Evolutionary conservation across 2,329 filamentous ascomycete genomes (phyloP), one percentile per base, ranked within the genome.

Genomic region (Emmonsiellopsis sp.): DNA sequence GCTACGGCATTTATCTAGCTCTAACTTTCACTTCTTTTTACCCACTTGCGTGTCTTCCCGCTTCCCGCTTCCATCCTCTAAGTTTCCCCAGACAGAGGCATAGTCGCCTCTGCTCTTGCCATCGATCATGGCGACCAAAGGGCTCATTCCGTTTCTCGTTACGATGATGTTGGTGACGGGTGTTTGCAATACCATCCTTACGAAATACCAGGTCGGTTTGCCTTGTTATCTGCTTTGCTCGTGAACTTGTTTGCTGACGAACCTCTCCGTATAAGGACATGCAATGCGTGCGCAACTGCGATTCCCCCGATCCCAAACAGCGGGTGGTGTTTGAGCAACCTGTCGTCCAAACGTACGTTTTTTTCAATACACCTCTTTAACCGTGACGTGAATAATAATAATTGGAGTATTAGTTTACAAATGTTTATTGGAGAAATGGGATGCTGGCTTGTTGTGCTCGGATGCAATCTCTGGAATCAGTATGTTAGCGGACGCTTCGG

Each of bases 401-500:
- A 61, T 47, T 39, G 32, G 48, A 17, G 10, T 48, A 53, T 54
- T 54, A 78, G 75, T 2, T 76, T 89, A 1, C 93, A 97, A 70
- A 98, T 98, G 93, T 98, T 98, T 69, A 80, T 96, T 57, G 93
- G 93, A 53, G 93, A 98, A 70, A 87, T 88, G 79, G 92, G 90
- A 58, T 95, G 90, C 75, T 98, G 92, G 91, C 79, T 97, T 11
- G 88, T 98, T 51, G 80, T 97, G 43, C 83, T 86, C 21, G 63
- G 80, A 49, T 84, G 87, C 65, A 76, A 80, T 21, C 71, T 92
- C 2, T 87, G 87, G 70, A 76, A 77, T 48, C 80, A 78, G 57
- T 80, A 80, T 62, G 62, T 72, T 45, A 71, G 73, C 44, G 64
- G 63, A 14, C 66, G 64, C 14, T 56, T 53, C 34, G 54, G 67